These are phyloP conservation scores for Mycena maculata DNA, from an alignment of 768 basidiomycete species.

Conservation along the genomic window DNA sequence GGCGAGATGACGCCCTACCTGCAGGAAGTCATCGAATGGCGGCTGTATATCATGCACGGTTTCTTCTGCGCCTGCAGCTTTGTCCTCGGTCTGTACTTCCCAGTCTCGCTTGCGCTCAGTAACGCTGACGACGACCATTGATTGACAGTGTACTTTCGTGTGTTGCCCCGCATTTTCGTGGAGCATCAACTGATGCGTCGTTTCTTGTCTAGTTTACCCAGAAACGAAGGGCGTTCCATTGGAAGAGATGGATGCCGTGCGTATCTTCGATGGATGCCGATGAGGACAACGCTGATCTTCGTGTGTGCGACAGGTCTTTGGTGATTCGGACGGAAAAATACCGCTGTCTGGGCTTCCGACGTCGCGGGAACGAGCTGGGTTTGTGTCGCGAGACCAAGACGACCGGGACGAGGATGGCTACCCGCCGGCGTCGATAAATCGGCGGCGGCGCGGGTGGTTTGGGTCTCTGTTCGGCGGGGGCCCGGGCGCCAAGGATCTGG, in stretches of 20 bases:
- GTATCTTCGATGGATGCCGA: background rate
- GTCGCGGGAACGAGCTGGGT: background rate
- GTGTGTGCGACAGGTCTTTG: constrained; percentile 1
- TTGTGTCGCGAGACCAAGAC: background rate
- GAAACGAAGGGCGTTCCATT: constrained; percentile 88
- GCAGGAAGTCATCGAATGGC: constrained; percentile 90
- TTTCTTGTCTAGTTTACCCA: constrained; percentile 72
- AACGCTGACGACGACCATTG: constrained; percentile 13
- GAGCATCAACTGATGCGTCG: constrained; percentile 16
- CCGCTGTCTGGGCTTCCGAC: background rate
- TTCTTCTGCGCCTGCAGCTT: constrained; percentile 91
- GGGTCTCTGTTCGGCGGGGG: background rate
- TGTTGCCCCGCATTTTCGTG: constrained; percentile 63
- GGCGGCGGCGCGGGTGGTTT: background rate
- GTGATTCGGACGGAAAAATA: background rate
- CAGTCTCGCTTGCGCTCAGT: constrained; percentile 7
- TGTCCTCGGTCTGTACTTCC: constrained; percentile 66
- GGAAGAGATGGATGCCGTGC: constrained; percentile 88
- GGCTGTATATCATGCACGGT: constrained; percentile 94
- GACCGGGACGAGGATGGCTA: background rate
- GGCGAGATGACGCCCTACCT: constrained; percentile 88
- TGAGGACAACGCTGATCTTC: background rate
- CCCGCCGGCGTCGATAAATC: background rate
- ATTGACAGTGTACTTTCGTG: constrained; percentile 73
- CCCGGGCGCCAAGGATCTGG: background rate